Percentiles rank a stretch among this genome's conserved stretches.
Evolutionary conservation across 495 filamentous ascomycete genomes (phyloP).

Genomic region (Tuber brumale): DNA sequence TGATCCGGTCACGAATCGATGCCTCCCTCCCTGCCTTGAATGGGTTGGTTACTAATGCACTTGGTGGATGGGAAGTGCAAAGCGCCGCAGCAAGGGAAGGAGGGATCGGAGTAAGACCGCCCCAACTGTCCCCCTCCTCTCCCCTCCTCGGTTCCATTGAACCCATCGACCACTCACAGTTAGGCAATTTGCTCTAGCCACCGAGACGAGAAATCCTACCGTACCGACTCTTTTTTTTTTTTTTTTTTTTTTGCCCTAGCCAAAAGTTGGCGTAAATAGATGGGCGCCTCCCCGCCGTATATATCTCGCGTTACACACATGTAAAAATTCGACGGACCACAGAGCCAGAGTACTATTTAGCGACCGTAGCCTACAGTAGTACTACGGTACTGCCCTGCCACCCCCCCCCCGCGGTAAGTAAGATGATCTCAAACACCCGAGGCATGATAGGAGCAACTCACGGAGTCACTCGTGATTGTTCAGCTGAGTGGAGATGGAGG

Average conservation of each 20-base stretch:
- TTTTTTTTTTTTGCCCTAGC: not conserved
- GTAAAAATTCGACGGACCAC: not conserved
- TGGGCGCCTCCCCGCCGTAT: not conserved
- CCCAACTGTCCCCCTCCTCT: not conserved
- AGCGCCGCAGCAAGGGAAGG: too few relatives aligned
- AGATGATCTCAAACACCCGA: not conserved
- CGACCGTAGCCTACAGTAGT: too few relatives aligned
- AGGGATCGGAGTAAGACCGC: not conserved
- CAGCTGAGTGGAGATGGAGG: not conserved
- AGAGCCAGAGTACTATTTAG: too few relatives aligned
- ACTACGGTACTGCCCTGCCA: not conserved
- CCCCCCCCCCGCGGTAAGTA: not conserved
- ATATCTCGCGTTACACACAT: not conserved
- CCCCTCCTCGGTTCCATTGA: too few relatives aligned
- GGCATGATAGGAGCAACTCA: not conserved
- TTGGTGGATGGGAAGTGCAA: not conserved
- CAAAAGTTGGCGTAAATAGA: not conserved
- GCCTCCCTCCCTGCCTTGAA: too few relatives aligned
- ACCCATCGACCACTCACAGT: not conserved
- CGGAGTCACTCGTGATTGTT: not conserved
- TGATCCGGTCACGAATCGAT: not conserved
- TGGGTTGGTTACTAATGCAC: not conserved
- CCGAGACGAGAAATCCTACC: not conserved
- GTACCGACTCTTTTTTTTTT: not conserved
- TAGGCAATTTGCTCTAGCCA: not conserved